Percentiles rank a stretch among this genome's conserved stretches.
Conservation (phyloP, 2,329 filamentous ascomycete genomes). For the Penicillium occitanis region DNA sequence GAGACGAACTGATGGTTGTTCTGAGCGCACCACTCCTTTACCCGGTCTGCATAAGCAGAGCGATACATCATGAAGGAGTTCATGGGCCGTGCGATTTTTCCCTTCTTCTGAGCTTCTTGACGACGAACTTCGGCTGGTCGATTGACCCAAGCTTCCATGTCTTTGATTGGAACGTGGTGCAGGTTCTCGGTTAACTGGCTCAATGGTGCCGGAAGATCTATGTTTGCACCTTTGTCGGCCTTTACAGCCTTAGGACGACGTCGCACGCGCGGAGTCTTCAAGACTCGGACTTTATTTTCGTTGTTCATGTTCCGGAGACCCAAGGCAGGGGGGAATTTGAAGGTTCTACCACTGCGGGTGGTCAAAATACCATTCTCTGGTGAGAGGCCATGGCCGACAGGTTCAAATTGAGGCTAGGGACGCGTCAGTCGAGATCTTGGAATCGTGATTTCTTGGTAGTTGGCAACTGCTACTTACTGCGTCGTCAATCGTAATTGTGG, state of each 20-base stretch:
- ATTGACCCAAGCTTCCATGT: constrained; percentile 79
- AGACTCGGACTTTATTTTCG: constrained; percentile 24
- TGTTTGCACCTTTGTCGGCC: constrained; percentile 18
- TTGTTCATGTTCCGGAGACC: constrained; percentile 13
- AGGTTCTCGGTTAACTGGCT: constrained; percentile 26
- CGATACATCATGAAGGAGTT: constrained; percentile 99
- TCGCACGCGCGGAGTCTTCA: constrained; percentile 24
- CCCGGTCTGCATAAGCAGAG: constrained; percentile 83
- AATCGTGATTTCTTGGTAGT: neutral
- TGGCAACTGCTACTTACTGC: constrained; percentile 5
- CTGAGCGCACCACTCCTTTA: constrained; percentile 75
- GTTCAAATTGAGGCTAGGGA: constrained; percentile 3
- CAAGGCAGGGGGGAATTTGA: constrained; percentile 13
- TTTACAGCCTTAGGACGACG: constrained; percentile 24
- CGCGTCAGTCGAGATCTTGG: neutral
- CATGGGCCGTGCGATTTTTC: constrained; percentile 87
- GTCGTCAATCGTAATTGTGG: constrained; percentile 9
- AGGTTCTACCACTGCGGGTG: constrained; percentile 21
- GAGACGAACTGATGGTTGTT: constrained; percentile 98
- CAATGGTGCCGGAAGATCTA: constrained; percentile 24
- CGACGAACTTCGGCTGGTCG: constrained; percentile 65
- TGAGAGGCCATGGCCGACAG: neutral
- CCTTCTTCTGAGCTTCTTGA: constrained; percentile 68
- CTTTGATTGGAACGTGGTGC: constrained; percentile 60
- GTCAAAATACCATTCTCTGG: constrained; percentile 20